phyloP scores from a whole-genome alignment of 2,329 filamentous ascomycete species.

The Fusarium virguliforme region DNA sequence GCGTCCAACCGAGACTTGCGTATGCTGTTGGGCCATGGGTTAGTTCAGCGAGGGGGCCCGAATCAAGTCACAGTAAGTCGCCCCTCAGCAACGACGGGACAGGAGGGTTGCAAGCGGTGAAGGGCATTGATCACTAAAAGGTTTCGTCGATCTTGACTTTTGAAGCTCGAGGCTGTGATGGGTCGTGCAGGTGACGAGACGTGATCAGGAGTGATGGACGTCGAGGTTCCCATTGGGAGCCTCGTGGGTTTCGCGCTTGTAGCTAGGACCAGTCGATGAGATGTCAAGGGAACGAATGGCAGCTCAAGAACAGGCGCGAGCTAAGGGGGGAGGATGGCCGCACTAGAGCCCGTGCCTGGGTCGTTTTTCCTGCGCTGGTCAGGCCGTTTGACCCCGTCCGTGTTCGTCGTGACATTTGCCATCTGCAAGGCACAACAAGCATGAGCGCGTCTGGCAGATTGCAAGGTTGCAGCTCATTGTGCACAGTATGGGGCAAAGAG shows the following conservation, averaged over 20 bases:
- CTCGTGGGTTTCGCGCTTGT: slow-evolving; percentile 41
- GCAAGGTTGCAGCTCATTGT: slow-evolving; percentile 3
- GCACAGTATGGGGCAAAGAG: slow-evolving; percentile 24
- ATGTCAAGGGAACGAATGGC: slow-evolving; percentile 33
- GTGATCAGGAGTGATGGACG: slow-evolving; percentile 42
- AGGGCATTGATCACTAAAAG: slow-evolving; percentile 35
- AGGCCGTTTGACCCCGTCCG: slow-evolving; percentile 21
- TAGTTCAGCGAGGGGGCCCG: slow-evolving; percentile 30
- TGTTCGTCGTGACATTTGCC: slow-evolving; percentile 10
- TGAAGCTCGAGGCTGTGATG: slow-evolving; percentile 41
- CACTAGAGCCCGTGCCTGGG: slow-evolving; percentile 9
- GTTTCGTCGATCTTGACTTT: slow-evolving; percentile 29
- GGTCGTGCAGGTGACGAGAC: slow-evolving; percentile 47
- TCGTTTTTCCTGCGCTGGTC: slow-evolving; percentile 19
- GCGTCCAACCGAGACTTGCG: slow-evolving; percentile 38
- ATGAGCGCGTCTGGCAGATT: slow-evolving; percentile 8
- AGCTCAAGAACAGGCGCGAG: slow-evolving; percentile 41
- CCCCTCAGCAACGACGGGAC: slow-evolving; percentile 17
- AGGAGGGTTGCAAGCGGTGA: slow-evolving; percentile 23
- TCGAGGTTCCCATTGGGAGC: slow-evolving; percentile 48
- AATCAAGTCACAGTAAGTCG: slow-evolving; percentile 30
- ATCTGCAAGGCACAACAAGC: slow-evolving; percentile 42
- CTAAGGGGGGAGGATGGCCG: slow-evolving; percentile 2
- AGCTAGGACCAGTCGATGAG: slow-evolving; percentile 14
- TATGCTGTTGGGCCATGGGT: slow-evolving; percentile 42